These are phyloP conservation scores for Paulownia fortunei DNA, from an alignment of 257 asterid genomes.

Conservation along the genomic window DNA sequence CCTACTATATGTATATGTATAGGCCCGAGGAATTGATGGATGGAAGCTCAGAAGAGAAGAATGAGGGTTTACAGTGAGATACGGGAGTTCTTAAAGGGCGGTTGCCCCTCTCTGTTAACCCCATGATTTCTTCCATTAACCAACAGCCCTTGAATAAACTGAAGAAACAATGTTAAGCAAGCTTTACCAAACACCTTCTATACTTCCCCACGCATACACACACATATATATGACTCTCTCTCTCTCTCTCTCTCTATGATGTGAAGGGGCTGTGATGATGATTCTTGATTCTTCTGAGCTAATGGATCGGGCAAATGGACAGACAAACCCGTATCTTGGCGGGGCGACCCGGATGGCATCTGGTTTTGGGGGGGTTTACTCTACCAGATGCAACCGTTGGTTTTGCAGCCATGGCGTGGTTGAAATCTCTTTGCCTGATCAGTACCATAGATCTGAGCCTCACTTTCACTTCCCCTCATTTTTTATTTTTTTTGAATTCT, in stretches of 20 bases:
- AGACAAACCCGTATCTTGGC: slow-evolving; percentile 33
- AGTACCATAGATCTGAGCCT: slow-evolving; percentile 28
- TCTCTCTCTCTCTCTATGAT: slow-evolving; percentile 18
- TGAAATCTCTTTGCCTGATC: neutral
- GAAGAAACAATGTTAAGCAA: neutral
- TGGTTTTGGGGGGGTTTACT: too few species aligned
- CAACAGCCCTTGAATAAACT: neutral
- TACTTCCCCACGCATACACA: neutral
- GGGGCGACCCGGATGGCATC: slow-evolving; percentile 34
- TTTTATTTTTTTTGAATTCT: neutral
- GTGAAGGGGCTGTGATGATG: slow-evolving; percentile 33
- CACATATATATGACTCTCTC: neutral
- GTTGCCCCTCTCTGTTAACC: slow-evolving; percentile 25
- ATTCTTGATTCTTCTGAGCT: slow-evolving; percentile 5
- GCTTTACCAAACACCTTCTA: too few species aligned
- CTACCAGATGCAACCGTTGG: slow-evolving; percentile 30
- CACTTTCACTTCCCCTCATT: neutral
- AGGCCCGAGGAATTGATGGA: too few species aligned
- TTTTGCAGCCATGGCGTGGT: slow-evolving; percentile 38
- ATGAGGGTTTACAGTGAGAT: too few species aligned
- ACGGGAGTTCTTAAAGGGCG: slow-evolving; percentile 26
- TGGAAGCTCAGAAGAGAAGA: neutral
- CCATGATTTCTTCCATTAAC: slow-evolving; percentile 28
- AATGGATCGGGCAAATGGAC: neutral
- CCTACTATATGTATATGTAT: too few species aligned